Percentiles rank a stretch among this genome's conserved stretches.
Evolutionary conservation across 768 basidiomycete species (phyloP).

Genomic region (Pulveroboletus frians): DNA sequence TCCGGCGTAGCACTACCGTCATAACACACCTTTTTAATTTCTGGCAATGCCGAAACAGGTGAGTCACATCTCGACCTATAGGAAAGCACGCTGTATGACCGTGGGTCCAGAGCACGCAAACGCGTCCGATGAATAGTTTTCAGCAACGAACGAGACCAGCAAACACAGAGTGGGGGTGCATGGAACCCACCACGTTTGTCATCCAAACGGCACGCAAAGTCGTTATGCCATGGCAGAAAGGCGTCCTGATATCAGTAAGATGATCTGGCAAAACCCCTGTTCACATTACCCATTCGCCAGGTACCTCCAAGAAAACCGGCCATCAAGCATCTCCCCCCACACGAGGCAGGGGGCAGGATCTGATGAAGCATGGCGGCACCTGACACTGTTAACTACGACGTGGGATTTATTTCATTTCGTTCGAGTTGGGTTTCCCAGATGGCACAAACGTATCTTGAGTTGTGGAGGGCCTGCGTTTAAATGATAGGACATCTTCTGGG

Average conservation of each 20-base stretch:
- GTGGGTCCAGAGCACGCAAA: constrained; percentile 15
- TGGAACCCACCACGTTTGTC: constrained; percentile 16
- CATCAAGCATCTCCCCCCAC: constrained; percentile 8
- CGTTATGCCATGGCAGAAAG: constrained; percentile 15
- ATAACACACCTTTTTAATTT: constrained; percentile 25
- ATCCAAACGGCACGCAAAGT: constrained; percentile 24
- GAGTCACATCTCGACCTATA: constrained; percentile 13
- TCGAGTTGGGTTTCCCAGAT: constrained; percentile 1
- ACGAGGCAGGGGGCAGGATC: constrained; percentile 16
- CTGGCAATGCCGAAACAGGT: constrained; percentile 19
- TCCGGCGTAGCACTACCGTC: constrained; percentile 12
- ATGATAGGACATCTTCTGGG: not conserved
- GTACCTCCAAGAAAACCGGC: constrained; percentile 21
- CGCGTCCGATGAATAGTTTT: constrained; percentile 11
- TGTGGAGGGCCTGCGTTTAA: constrained; percentile 1
- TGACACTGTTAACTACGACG: constrained; percentile 1
- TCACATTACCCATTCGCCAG: constrained; percentile 15
- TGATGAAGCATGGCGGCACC: constrained; percentile 8
- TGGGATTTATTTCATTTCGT: constrained; percentile 11
- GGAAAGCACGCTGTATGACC: constrained; percentile 23
- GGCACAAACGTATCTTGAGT: not conserved
- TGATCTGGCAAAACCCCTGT: not conserved
- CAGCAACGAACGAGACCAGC: constrained; percentile 3
- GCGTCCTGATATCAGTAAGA: constrained; percentile 20
- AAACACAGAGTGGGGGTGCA: constrained; percentile 2